phyloP scores from a whole-genome alignment of 129 eudicot species.

The Rutidosis leptorrhynchoides region DNA sequence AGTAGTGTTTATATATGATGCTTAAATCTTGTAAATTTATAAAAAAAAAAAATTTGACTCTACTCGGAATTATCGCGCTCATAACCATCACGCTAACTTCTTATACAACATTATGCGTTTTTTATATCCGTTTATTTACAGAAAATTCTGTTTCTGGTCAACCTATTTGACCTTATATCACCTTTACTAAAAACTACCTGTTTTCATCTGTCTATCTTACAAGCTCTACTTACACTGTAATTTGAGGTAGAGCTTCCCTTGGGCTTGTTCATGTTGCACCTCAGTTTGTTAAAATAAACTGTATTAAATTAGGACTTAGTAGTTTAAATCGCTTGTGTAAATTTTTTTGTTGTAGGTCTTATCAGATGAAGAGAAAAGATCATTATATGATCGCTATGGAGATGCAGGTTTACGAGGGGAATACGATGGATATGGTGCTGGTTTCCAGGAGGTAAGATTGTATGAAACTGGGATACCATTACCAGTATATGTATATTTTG shows the following conservation, averaged over 20 bases:
- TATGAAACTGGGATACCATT: background rate
- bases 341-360: slow-evolving; percentile 50
- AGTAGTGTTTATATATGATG: background rate
- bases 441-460: slow-evolving; percentile 57
- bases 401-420: slow-evolving; percentile 85
- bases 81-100: too few relatives aligned
- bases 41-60: background rate
- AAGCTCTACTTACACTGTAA: background rate
- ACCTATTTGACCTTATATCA: background rate
- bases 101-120: too few relatives aligned
- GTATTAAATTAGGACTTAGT: background rate
- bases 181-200: background rate
- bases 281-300: background rate
- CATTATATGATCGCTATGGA: slow-evolving; percentile 82
- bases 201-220: background rate
- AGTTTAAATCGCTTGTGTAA: slow-evolving; percentile 4
- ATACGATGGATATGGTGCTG: slow-evolving; percentile 48
- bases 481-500: background rate
- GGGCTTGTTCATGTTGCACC: background rate
- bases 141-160: too few relatives aligned
- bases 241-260: background rate
- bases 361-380: slow-evolving; percentile 84
- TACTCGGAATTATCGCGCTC: background rate
- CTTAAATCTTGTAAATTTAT: background rate
- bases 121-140: too few relatives aligned